phyloP scores from a whole-genome alignment of 306 rosid genomes.

The Dicorynia guianensis region DNA sequence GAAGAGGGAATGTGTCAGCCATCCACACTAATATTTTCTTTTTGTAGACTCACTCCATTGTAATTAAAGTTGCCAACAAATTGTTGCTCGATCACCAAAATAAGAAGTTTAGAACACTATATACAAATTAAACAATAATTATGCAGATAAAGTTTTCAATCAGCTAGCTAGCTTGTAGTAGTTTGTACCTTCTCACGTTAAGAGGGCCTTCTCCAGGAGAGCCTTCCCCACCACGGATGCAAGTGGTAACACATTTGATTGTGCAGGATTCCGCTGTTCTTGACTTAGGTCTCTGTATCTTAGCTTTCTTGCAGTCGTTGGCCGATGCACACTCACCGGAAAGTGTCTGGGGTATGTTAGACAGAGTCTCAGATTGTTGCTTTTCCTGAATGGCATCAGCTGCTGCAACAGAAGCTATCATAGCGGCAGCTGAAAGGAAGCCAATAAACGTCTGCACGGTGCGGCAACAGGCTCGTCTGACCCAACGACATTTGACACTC shows the following conservation, averaged over 20 bases:
- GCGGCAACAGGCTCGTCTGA: conserved; percentile 34
- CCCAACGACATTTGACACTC: neutral
- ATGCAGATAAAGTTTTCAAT: too few relatives aligned
- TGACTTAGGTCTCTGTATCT: conserved; percentile 87
- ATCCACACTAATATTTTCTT: neutral
- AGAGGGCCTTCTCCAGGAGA: conserved; percentile 98
- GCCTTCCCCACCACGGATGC: conserved; percentile 91
- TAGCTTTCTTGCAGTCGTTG: conserved; percentile 65
- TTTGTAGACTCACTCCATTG: too few relatives aligned
- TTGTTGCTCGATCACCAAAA: too few relatives aligned
- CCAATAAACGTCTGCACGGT: conserved; percentile 36
- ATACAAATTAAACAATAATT: too few relatives aligned
- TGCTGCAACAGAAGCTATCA: conserved; percentile 48
- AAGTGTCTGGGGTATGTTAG: conserved; percentile 85
- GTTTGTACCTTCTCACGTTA: conserved; percentile 67
- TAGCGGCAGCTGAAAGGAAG: conserved; percentile 53
- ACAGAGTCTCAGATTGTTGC: conserved; percentile 58
- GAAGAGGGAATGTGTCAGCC: neutral
- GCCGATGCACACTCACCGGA: conserved; percentile 72
- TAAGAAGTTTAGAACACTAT: too few relatives aligned
- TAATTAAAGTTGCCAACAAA: too few relatives aligned
- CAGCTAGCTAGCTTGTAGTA: too few relatives aligned
- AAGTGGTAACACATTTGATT: conserved; percentile 81
- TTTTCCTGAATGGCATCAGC: conserved; percentile 41
- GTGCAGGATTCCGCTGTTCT: conserved; percentile 92